phyloP scores from a whole-genome alignment of 2,329 filamentous ascomycete species.

The Ceratocystis albifundus region DNA sequence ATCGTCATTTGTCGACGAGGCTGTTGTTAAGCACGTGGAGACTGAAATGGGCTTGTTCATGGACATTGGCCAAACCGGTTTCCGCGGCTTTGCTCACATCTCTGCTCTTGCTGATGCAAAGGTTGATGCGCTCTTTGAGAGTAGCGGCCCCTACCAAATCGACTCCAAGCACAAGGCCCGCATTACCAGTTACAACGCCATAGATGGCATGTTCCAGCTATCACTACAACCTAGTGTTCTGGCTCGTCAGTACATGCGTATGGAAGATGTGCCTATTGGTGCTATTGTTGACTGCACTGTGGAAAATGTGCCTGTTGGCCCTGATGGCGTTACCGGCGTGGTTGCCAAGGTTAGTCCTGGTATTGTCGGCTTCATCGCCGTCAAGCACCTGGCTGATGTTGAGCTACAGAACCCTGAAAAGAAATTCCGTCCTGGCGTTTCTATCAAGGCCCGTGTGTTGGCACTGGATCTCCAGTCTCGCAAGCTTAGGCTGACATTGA shows the following conservation, averaged over 20 bases:
- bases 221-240: conserved; percentile 74
- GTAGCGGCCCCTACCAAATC: conserved; percentile 64
- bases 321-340: conserved; percentile 66
- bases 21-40: conserved; percentile 70
- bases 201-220: conserved; percentile 76
- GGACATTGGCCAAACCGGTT: conserved; percentile 49
- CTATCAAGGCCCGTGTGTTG: conserved; percentile 74
- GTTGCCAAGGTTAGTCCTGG: conserved; percentile 76
- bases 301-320: conserved; percentile 70
- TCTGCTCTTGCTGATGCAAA: conserved; percentile 85
- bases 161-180: conserved; percentile 70
- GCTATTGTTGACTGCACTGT: conserved; percentile 70
- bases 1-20: conserved; percentile 65
- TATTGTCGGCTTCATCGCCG: conserved; percentile 77
- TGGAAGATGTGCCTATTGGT: conserved; percentile 79
- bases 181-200: conserved; percentile 71
- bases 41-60: conserved; percentile 71
- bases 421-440: conserved; percentile 80
- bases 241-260: conserved; percentile 77
- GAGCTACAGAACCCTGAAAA: conserved; percentile 85
- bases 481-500: conserved; percentile 76
- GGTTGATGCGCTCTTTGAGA: conserved; percentile 67
- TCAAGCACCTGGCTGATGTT: conserved; percentile 79
- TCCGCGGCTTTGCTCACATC: conserved; percentile 87
- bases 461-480: conserved; percentile 65